A percentile compares a stretch with the other conserved stretches of the same genome.
phyloP scores from a whole-genome alignment of 2,329 filamentous ascomycete genomes.

The Cladosporium cucumerinum region DNA sequence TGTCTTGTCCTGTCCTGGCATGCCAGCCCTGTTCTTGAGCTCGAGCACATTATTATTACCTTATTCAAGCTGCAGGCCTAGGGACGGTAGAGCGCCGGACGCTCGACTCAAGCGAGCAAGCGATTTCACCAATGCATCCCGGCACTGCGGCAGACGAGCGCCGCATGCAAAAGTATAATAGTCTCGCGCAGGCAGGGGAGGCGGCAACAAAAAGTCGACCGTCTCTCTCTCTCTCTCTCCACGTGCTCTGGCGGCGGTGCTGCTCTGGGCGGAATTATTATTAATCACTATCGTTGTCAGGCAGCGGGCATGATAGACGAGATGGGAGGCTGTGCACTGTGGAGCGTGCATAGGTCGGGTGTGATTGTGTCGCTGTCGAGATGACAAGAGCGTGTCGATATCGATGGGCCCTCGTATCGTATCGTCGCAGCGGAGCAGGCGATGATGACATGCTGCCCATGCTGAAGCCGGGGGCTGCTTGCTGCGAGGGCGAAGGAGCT shows the following conservation, averaged over 20 bases:
- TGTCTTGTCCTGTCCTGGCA: background rate
- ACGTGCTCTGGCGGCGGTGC: background rate
- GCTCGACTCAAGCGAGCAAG: background rate
- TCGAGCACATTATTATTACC: background rate
- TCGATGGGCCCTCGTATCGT: slow-evolving; percentile 11
- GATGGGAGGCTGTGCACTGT: background rate
- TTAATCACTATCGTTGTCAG: background rate
- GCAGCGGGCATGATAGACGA: background rate
- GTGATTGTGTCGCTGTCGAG: background rate
- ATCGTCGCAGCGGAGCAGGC: slow-evolving; percentile 2
- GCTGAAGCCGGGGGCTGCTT: background rate
- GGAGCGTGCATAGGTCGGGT: background rate
- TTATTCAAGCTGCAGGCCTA: background rate
- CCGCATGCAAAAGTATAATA: slow-evolving; percentile 11
- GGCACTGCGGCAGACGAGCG: slow-evolving; percentile 5
- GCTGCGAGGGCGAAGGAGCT: background rate
- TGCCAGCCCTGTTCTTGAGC: background rate
- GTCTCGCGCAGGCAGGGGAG: slow-evolving; percentile 13
- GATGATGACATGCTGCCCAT: slow-evolving; percentile 11
- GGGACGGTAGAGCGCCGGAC: background rate
- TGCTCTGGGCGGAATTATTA: background rate
- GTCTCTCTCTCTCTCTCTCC: slow-evolving; percentile 8
- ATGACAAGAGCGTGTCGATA: background rate
- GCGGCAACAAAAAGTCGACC: slow-evolving; percentile 8
- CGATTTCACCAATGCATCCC: background rate